These are phyloP conservation scores for Amanita subjunquillea DNA, from an alignment of 768 basidiomycete species.

Conservation along the genomic window DNA sequence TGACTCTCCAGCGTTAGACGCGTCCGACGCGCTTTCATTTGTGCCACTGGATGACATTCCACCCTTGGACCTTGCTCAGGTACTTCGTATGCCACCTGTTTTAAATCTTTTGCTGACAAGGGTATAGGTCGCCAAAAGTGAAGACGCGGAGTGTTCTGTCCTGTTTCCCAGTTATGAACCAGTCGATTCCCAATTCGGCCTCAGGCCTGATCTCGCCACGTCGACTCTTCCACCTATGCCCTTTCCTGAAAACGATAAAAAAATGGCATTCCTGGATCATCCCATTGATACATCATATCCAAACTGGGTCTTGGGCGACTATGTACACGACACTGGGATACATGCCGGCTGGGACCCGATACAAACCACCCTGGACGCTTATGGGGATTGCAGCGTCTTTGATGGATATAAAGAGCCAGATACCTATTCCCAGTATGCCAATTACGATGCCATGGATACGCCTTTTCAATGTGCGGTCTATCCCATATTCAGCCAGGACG, in stretches of 20 bases:
- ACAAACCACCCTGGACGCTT: conserved; percentile 1
- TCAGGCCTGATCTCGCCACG: background rate
- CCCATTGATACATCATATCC: background rate
- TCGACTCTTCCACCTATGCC: background rate
- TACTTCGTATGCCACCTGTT: background rate
- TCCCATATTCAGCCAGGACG: background rate
- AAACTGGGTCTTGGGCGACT: background rate
- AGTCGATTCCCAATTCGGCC: background rate
- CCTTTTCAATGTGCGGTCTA: background rate
- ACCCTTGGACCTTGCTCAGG: background rate
- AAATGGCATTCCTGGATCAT: background rate
- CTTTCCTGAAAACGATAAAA: background rate
- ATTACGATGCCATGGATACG: background rate
- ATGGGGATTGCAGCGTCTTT: background rate
- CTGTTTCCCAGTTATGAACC: background rate
- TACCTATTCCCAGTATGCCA: background rate
- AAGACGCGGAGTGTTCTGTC: background rate
- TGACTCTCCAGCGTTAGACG: background rate
- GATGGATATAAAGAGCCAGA: background rate
- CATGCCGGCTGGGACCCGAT: conserved; percentile 4
- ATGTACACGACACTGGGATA: background rate
- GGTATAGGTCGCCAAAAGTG: background rate
- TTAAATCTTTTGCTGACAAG: background rate
- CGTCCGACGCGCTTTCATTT: background rate
- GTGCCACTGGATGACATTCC: background rate